phyloP scores from a whole-genome alignment of 495 filamentous ascomycete species.

The Bombardia bombarda region DNA sequence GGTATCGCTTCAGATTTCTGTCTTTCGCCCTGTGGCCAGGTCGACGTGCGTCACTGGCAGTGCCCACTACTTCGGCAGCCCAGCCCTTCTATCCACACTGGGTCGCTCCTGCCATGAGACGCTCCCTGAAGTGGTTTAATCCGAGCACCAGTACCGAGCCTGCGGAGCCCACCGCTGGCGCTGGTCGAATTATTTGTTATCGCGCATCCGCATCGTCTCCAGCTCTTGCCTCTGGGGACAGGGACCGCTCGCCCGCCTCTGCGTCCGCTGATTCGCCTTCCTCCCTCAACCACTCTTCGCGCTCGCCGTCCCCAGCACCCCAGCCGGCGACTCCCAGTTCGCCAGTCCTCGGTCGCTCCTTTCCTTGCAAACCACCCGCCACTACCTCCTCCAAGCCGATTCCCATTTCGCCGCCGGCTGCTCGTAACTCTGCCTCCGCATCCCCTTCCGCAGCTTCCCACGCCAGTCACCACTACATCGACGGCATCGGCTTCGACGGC shows the following conservation, averaged over 20 bases:
- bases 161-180: constrained; percentile 18
- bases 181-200: constrained; percentile 24
- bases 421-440: constrained; percentile 12
- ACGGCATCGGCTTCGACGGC: too few relatives aligned
- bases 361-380: constrained; percentile 14
- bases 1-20: too few relatives aligned
- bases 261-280: constrained; percentile 25
- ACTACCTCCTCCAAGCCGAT: constrained; percentile 5
- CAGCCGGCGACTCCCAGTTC: constrained; percentile 33
- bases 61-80: too few relatives aligned
- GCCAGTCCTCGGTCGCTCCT: constrained; percentile 27
- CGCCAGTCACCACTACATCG: too few relatives aligned
- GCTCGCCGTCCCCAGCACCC: constrained; percentile 26
- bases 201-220: constrained; percentile 24
- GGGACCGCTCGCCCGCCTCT: constrained; percentile 5
- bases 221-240: constrained; percentile 11
- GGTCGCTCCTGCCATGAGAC: constrained; percentile 19
- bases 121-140: constrained; percentile 21
- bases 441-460: constrained; percentile 17
- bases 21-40: too few relatives aligned
- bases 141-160: constrained; percentile 17
- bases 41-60: too few relatives aligned
- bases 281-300: constrained; percentile 26
- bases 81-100: constrained; percentile 21
- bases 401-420: constrained; percentile 10